Percentiles rank a stretch among this genome's conserved stretches.
Evolutionary conservation across 2,329 filamentous ascomycete genomes (phyloP).

Genomic region (Macrophomina tecta): DNA sequence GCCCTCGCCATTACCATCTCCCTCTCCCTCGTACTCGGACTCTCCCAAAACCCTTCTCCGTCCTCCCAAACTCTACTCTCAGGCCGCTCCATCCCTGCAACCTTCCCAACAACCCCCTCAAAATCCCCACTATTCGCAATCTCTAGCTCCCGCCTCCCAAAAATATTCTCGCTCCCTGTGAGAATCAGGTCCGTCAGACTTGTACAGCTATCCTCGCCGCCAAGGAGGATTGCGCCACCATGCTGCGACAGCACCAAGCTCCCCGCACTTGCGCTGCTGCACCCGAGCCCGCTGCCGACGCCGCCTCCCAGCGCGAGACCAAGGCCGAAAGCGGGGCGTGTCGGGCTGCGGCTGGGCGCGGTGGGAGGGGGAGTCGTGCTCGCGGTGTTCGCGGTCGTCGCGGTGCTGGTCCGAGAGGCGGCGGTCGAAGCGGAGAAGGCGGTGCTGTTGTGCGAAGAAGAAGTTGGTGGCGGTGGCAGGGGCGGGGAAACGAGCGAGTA

Average conservation of each 20-base stretch:
- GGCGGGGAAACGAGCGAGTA: conserved; percentile 4
- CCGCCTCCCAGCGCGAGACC: conserved; percentile 11
- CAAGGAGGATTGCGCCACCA: neutral
- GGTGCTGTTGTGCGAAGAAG: neutral
- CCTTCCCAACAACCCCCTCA: neutral
- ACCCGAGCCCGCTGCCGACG: neutral
- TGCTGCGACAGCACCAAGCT: neutral
- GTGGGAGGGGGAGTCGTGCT: neutral
- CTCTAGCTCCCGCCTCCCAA: conserved; percentile 9
- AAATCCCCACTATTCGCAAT: neutral
- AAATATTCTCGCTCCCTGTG: conserved; percentile 17
- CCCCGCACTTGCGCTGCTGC: neutral
- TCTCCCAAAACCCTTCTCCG: conserved; percentile 39
- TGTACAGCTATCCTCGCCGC: conserved; percentile 22
- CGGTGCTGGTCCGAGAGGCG: conserved; percentile 6
- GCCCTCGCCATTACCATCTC: neutral
- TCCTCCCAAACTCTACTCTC: conserved; percentile 41
- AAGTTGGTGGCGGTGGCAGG: neutral
- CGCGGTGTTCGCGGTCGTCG: neutral
- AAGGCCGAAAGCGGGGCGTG: conserved; percentile 1
- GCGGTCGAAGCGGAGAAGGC: neutral
- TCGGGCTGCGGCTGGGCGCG: neutral
- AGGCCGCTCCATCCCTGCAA: neutral
- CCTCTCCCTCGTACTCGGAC: conserved; percentile 7
- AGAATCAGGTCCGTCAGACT: conserved; percentile 22